Base-by-base conservation (phyloP, 345 rosid species). In the Sapria himalayana region DNA sequence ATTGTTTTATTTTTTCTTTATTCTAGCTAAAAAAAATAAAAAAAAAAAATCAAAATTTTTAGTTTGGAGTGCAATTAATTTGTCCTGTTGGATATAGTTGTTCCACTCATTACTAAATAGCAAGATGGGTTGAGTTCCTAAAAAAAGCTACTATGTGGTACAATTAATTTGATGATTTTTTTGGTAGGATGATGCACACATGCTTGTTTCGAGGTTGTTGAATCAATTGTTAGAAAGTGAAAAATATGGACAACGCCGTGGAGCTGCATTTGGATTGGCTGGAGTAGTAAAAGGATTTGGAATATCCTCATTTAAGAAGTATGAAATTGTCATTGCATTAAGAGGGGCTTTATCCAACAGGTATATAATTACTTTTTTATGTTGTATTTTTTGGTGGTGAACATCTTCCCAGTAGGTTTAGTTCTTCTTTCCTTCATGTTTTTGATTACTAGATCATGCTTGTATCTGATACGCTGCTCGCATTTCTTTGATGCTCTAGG, bases 201-300 rank as follows among this genome's bases (percentile, higher is more conserved):
- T 65, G 32, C 77, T 89, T 51, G 61, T 82, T 46, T 76, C 74
- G 38, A 72, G 73, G 45, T 64, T 89, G 51, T 63, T 89, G 74
- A 73, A 74, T 59, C 79, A 72, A 56, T 66, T 89, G 36, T 62
- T 82, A 82, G 79, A 69, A 60, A 76, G 85, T 64, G 94, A 89
- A 33, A 79, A 76, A 64, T 89, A 89, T 56, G 98, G 98, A 34
- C 93, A 89, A 25, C 93, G 94, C 13, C 85, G 98, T 49, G 94
- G 98, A 48, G 98, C 93, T 32, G 98, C 93, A 58, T 89, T 82
- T 74, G 98, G 94, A 57, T 75, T 89, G 59, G 91, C 94, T 25
- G 98, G 98, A 51, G 76, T 69, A 9, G 81, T 76, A 10, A 74
- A 76, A 75, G 94, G 98, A 53, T 69, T 79, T 55, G 98, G 98